A percentile compares a stretch with the other conserved stretches of the same genome.
Evolutionary conservation across 176 grass and related monocot genomes (phyloP).

Genomic region (Luzula sylvatica): DNA sequence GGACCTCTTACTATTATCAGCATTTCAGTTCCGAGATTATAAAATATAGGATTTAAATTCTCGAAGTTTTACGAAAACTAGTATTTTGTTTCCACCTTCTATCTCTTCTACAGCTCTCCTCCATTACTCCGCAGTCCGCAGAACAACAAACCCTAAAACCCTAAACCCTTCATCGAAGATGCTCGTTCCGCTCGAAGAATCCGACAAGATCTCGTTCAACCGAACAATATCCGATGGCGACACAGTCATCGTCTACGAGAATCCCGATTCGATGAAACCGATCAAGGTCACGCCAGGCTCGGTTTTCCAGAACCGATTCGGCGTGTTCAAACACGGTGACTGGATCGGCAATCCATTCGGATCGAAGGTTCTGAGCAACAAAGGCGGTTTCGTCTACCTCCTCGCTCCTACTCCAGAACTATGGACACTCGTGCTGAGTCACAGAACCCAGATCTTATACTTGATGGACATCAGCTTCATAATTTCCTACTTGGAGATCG

Average conservation of each 20-base stretch:
- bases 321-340: conserved; percentile 62
- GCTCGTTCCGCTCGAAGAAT: conserved; percentile 39
- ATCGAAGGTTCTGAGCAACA: conserved; percentile 49
- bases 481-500: conserved; percentile 67
- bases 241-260: conserved; percentile 79
- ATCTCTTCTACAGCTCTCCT: too few species aligned
- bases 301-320: conserved; percentile 74
- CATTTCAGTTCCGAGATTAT: too few species aligned
- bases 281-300: conserved; percentile 35
- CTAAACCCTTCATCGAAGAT: not conserved
- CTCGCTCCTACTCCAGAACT: conserved; percentile 71
- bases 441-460: conserved; percentile 88
- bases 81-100: too few species aligned
- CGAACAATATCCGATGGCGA: conserved; percentile 54
- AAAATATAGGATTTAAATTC: too few species aligned
- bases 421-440: conserved; percentile 88
- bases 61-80: too few species aligned
- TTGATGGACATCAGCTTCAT: conserved; percentile 82
- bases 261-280: conserved; percentile 56
- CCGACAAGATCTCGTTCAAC: conserved; percentile 33
- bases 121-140: too few species aligned
- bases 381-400: conserved; percentile 57
- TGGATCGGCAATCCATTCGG: conserved; percentile 80
- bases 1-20: too few species aligned
- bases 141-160: conserved; percentile 1